Percentiles rank a stretch among this genome's conserved stretches.
Conservation (phyloP, 2,329 filamentous ascomycete species). For the Thermoascus crustaceus region DNA sequence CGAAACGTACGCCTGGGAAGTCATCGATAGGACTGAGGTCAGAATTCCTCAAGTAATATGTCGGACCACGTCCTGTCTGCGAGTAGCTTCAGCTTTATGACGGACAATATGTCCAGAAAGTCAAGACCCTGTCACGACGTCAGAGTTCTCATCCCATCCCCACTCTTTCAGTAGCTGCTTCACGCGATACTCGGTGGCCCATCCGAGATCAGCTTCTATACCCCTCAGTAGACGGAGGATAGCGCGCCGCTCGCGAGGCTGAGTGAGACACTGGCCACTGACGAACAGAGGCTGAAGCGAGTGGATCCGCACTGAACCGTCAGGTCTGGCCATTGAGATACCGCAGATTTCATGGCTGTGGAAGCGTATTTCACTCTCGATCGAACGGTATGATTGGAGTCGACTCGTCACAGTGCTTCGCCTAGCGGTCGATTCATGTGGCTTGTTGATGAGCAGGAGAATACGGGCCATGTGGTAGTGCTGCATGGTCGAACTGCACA, state of each 20-base stretch:
- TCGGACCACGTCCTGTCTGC: background rate
- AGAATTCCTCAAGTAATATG: no score
- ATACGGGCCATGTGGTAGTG: slow-evolving; percentile 39
- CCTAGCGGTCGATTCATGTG: slow-evolving; percentile 37
- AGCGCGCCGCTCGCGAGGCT: slow-evolving; percentile 45
- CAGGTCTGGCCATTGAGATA: slow-evolving; percentile 50
- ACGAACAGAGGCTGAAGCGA: slow-evolving; percentile 56
- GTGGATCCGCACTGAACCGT: slow-evolving; percentile 52
- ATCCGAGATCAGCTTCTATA: slow-evolving; percentile 57
- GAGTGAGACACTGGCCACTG: slow-evolving; percentile 52
- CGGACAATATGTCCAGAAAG: background rate
- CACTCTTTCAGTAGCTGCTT: slow-evolving; percentile 42
- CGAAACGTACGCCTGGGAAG: no score
- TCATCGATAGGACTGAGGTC: no score
- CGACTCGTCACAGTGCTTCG: slow-evolving; percentile 46
- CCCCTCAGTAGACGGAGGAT: slow-evolving; percentile 49
- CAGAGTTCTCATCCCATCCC: slow-evolving; percentile 17
- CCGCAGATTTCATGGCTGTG: slow-evolving; percentile 56
- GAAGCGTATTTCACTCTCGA: slow-evolving; percentile 46
- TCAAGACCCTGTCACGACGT: slow-evolving; percentile 4
- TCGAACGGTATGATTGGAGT: slow-evolving; percentile 51
- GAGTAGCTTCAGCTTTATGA: background rate
- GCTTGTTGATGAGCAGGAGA: slow-evolving; percentile 36
- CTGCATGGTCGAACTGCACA: slow-evolving; percentile 55
- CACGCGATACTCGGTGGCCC: slow-evolving; percentile 55